Base-by-base conservation (phyloP, 2,329 filamentous ascomycete species). In the Cytospora schulzeri region DNA sequence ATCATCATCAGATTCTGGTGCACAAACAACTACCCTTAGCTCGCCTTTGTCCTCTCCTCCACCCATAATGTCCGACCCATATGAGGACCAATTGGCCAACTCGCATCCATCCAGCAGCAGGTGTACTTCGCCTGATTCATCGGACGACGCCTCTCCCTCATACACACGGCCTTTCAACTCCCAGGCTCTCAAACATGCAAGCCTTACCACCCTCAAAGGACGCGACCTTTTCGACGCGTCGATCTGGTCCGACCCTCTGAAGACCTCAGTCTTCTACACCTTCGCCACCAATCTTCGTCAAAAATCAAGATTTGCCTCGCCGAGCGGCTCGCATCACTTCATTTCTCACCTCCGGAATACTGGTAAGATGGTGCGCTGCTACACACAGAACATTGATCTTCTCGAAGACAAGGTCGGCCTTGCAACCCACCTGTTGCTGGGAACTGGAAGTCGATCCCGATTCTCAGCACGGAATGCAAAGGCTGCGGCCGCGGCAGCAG, bases 311-410 rank as follows among this genome's bases (percentile, higher is more conserved):
- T 81, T 84, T n/a, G 86, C 89, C 12, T 76, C 83, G 60, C 88
- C 88, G 0, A 91, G 88, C 1, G 79, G 80, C 22, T 89, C 87
- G 1, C 89, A 92, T 75, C 84, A 83, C 62, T 91, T 92, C 72
- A 88, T 92, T 69, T 83, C 85, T 52, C 84, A 87, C 38, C 79
- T 92, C 6, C 82, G 88, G 53, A 87, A 91, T 71, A 82, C 85
- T 4, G 87, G 88, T 4, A 88, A 89, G 68, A 79, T 92, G 6
- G 87, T 91, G 35, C 80, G 89, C 48, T 90, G 88, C 70, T 92
- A 92, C 70, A 91, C 89, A 0, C 89, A 92, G 69, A 92, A 91
- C 68, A 91, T 92, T 68, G 89, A 92, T 69, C 86, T 87, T 67
- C 85, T 92, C 8, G 89, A 92, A 72, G 86, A 88, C 70, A 87